A percentile compares a stretch with the other conserved stretches of the same genome.
Conservation (phyloP, 306 rosid species). For the Alnus glutinosa region DNA sequence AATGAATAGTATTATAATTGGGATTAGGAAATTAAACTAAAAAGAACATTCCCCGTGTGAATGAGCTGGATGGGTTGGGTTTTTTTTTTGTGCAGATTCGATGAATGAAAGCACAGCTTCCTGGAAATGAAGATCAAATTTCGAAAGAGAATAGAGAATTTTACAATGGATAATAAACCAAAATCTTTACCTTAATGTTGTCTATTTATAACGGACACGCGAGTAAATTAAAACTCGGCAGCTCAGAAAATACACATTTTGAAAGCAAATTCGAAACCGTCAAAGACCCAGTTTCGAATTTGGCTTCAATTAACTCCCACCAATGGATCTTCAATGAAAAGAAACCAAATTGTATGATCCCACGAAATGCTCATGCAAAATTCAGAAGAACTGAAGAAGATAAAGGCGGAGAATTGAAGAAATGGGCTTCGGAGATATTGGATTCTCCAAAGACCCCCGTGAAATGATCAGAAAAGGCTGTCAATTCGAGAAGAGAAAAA, state of each 20-base stretch:
- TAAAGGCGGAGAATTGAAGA: background rate
- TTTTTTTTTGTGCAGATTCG: background rate
- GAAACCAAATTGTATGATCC: background rate
- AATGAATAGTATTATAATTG: background rate
- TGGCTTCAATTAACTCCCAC: conserved; percentile 6
- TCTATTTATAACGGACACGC: background rate
- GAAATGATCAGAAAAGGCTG: background rate
- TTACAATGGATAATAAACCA: background rate
- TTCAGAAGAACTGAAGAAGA: background rate
- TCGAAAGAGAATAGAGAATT: background rate
- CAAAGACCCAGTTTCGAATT: conserved; percentile 12
- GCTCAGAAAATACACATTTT: background rate
- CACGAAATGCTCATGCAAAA: background rate
- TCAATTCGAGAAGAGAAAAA: background rate
- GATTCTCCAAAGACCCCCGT: conserved; percentile 7
- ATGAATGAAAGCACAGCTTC: background rate
- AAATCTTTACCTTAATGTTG: background rate
- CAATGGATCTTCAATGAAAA: conserved; percentile 8
- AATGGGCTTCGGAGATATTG: background rate
- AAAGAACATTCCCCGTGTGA: conserved; percentile 24
- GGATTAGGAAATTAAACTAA: background rate
- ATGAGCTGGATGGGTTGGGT: conserved; percentile 11
- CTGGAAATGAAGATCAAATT: background rate
- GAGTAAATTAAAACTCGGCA: background rate
- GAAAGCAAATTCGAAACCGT: conserved; percentile 14